A percentile compares a stretch with the other conserved stretches of the same genome.
phyloP scores from a whole-genome alignment of 2,329 filamentous ascomycete species.

The Trichoderma sp. region DNA sequence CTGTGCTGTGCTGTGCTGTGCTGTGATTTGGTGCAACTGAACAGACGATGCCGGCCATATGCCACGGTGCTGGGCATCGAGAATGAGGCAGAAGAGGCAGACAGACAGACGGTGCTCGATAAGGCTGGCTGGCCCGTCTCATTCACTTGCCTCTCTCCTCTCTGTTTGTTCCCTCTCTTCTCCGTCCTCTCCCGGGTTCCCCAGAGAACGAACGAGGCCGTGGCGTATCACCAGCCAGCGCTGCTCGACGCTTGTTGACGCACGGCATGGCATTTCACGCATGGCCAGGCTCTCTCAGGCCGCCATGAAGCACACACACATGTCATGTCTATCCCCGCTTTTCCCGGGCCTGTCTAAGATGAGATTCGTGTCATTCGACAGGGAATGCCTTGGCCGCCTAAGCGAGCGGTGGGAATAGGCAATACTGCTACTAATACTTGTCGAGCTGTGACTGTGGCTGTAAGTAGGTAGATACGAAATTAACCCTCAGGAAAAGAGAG shows the following conservation, averaged over 20 bases:
- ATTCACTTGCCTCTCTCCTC: background rate
- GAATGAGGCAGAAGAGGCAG: background rate
- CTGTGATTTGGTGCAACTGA: background rate
- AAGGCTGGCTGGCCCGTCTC: background rate
- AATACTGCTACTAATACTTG: background rate
- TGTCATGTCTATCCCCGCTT: background rate
- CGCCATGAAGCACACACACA: background rate
- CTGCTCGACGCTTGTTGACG: background rate
- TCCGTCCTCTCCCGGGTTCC: background rate
- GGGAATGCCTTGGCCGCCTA: background rate
- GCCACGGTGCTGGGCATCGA: background rate
- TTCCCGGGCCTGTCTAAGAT: background rate
- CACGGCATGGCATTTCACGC: conserved; percentile 9
- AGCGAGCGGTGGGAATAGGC: background rate
- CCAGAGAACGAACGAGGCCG: background rate
- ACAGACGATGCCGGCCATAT: background rate
- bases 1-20: background rate
- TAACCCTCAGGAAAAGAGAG: background rate
- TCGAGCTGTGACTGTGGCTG: background rate
- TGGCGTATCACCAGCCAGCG: conserved; percentile 4
- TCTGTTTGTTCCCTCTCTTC: background rate
- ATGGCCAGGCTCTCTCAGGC: conserved; percentile 2
- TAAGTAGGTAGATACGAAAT: background rate
- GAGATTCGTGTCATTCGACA: conserved; percentile 6
- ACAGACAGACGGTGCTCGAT: background rate